These are phyloP conservation scores for Backusella sp. DNA, from an alignment of 192 early-diverging fungal genomes.

Conservation along the genomic window DNA sequence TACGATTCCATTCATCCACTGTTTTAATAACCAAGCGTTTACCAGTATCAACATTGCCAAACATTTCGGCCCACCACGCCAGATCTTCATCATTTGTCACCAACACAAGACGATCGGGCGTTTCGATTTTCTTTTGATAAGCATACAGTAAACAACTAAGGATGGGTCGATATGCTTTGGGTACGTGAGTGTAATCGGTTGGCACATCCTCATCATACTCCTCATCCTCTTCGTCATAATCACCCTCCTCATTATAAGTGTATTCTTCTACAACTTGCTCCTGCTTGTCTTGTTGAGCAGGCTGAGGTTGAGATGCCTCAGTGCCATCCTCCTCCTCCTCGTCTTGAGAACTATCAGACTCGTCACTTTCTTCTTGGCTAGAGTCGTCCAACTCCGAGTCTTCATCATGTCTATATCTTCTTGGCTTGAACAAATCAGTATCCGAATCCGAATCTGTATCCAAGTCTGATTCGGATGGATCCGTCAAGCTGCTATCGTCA, in stretches of 20 bases:
- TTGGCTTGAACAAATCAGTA: constrained; percentile 5
- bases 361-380: constrained; percentile 4
- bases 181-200: constrained; percentile 39
- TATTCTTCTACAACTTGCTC: constrained; percentile 10
- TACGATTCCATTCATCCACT: constrained; percentile 31
- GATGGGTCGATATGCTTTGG: constrained; percentile 46
- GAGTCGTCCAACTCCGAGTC: background rate
- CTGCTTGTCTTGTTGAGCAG: background rate
- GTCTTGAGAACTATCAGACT: background rate
- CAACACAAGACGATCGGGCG: constrained; percentile 37
- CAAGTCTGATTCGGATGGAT: background rate
- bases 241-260: constrained; percentile 13
- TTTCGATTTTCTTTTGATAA: constrained; percentile 29
- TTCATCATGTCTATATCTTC: background rate
- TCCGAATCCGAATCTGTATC: constrained; percentile 12
- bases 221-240: background rate
- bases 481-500: background rate
- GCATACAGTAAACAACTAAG: constrained; percentile 46
- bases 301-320: background rate
- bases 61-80: constrained; percentile 46
- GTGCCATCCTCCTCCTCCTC: constrained; percentile 8
- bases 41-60: constrained; percentile 33
- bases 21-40: constrained; percentile 18
- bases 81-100: constrained; percentile 52
- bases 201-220: constrained; percentile 30